phyloP scores from a whole-genome alignment of 257 asterid species.

The Vinca minor region DNA sequence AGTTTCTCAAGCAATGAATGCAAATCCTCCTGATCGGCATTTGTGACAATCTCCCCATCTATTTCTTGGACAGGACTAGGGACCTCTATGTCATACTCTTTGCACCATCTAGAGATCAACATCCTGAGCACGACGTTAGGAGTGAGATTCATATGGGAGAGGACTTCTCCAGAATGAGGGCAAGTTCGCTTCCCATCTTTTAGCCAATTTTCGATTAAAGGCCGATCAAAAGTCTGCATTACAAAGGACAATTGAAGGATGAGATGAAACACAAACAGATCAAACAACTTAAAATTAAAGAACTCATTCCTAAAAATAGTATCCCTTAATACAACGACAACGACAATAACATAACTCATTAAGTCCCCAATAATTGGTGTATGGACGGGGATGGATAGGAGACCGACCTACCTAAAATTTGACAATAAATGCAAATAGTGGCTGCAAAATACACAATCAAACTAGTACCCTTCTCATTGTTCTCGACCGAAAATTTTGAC shows the following conservation, averaged over 20 bases:
- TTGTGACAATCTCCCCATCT: conserved; percentile 10
- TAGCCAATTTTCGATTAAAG: conserved; percentile 39
- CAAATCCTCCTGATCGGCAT: conserved; percentile 20
- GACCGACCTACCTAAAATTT: too few relatives aligned
- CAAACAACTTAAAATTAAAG: background rate
- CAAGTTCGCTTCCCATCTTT: conserved; percentile 35
- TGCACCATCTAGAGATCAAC: conserved; percentile 38
- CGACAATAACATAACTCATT: too few relatives aligned
- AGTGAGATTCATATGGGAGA: conserved; percentile 31
- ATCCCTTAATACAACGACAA: background rate
- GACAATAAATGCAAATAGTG: too few relatives aligned
- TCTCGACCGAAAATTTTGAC: background rate
- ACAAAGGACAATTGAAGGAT: background rate
- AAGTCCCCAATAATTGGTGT: too few relatives aligned
- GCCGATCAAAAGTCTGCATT: conserved; percentile 46
- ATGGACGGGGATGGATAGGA: too few relatives aligned
- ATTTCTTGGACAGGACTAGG: conserved; percentile 13
- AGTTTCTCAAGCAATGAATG: conserved; percentile 28
- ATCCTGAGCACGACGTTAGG: conserved; percentile 40
- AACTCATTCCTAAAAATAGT: background rate
- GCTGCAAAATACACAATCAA: background rate
- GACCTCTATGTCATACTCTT: conserved; percentile 11
- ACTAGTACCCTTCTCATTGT: background rate
- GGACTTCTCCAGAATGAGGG: conserved; percentile 30
- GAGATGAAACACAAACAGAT: background rate